Base-by-base conservation (phyloP, 2,329 filamentous ascomycete genomes). In the Ilyonectria sp. region DNA sequence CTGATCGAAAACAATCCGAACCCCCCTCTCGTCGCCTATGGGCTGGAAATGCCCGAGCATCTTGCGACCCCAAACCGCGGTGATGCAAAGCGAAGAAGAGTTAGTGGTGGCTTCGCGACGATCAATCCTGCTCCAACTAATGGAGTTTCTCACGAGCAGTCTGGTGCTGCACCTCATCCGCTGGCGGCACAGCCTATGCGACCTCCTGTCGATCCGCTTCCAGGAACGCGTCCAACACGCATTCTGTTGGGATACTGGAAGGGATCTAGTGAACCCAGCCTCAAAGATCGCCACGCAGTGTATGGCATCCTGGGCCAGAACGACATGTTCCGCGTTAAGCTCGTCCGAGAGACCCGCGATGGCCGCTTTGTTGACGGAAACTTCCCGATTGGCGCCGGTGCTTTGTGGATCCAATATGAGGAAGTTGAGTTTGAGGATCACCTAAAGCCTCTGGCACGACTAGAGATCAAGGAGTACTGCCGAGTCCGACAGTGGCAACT, bases 311-410 rank as follows among this genome's bases (percentile, higher is more conserved):
- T 91, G 0, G 88, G 88, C 1, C 85, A 85, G 19, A 90, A 90
- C 62, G 89, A 91, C 69, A 90, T 90, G 85, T 91, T 92, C 75
- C 82, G 90, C 0, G 88, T 91, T 60, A 91, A 91, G 75, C 82
- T 91, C 0, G 85, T 89, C 1, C 82, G 87, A 6, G 84, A 90
- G 72, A 91, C 89, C 0, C 85, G 89, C 3, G 89, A 91, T 72
- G 89, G 89, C 3, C 85, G 87, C 0, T 85, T 83, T 33, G 80
- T 89, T 1, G 82, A 87, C 35, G 89, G 87, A 40, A 91, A 91
- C 75, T 91, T 90, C 61, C 90, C 90, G 0, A 77, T 78, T 2
- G 89, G 89, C 1, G 86, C 89, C 1, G 89, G 89, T 13, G 88
- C 86, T 1, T 76, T 91, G 1, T 91, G 89, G 89, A 88, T 91